These are phyloP conservation scores for Lyophyllum decastes DNA, from an alignment of 768 basidiomycete species.

Conservation along the genomic window DNA sequence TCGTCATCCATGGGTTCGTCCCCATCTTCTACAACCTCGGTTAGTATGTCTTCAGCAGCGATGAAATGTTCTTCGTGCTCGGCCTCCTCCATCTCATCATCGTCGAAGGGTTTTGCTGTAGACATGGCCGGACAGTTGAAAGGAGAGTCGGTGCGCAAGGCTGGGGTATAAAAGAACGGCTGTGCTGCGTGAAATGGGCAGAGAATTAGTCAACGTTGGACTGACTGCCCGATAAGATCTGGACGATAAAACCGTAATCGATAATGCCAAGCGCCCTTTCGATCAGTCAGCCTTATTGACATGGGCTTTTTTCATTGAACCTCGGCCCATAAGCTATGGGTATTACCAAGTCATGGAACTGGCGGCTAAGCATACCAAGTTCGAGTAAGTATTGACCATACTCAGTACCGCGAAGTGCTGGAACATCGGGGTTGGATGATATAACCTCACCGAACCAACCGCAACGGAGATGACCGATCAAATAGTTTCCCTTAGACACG, in stretches of 20 bases:
- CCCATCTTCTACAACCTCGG: slow-evolving; percentile 65
- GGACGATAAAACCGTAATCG: slow-evolving; percentile 18
- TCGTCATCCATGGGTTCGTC: slow-evolving; percentile 76
- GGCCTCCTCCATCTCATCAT: slow-evolving; percentile 34
- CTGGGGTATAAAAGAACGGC: background rate
- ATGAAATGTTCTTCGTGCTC: slow-evolving; percentile 63
- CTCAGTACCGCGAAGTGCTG: background rate
- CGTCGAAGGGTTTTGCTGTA: slow-evolving; percentile 27
- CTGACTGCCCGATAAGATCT: slow-evolving; percentile 14
- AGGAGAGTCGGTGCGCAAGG: background rate
- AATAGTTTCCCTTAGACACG: slow-evolving; percentile 17
- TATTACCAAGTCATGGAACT: no score
- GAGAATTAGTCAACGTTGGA: slow-evolving; percentile 13
- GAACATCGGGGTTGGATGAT: slow-evolving; percentile 1
- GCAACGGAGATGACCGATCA: slow-evolving; percentile 33
- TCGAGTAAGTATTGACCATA: no score
- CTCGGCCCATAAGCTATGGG: no score
- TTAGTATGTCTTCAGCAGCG: slow-evolving; percentile 61
- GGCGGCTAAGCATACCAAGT: no score
- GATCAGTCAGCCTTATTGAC: background rate
- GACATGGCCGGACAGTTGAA: slow-evolving; percentile 25
- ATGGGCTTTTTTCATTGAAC: background rate
- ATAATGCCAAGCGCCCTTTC: slow-evolving; percentile 1
- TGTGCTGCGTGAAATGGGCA: slow-evolving; percentile 22
- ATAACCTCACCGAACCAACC: background rate